These are phyloP conservation scores for Ampelomyces quisqualis DNA, from an alignment of 2,329 filamentous ascomycete genomes.

Conservation along the genomic window DNA sequence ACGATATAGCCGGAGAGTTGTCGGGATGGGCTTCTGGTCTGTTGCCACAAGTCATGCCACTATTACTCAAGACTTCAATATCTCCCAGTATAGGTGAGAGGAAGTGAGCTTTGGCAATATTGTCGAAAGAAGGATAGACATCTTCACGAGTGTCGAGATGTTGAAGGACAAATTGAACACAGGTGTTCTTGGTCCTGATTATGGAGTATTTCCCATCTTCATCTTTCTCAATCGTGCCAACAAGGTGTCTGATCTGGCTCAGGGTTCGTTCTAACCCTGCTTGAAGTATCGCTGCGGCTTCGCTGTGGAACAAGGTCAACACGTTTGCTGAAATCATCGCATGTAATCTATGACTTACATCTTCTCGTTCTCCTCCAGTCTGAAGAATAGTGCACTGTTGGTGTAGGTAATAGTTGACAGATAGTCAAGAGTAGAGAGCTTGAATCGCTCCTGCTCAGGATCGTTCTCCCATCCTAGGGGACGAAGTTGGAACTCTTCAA, in stretches of 20 bases:
- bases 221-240: slow-evolving; percentile 2
- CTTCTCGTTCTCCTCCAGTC: neutral
- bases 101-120: slow-evolving; percentile 1
- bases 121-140: neutral
- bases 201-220: slow-evolving; percentile 4
- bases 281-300: neutral
- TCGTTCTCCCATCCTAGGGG: slow-evolving; percentile 3
- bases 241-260: slow-evolving; percentile 1
- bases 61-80: slow-evolving; percentile 1
- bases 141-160: neutral
- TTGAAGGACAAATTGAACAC: slow-evolving; percentile 2
- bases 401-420: slow-evolving; percentile 1
- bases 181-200: slow-evolving; percentile 1
- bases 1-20: neutral
- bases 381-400: slow-evolving; percentile 3
- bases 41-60: slow-evolving; percentile 2
- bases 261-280: neutral
- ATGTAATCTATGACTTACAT: neutral
- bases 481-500: slow-evolving; percentile 1
- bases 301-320: neutral
- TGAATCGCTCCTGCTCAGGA: slow-evolving; percentile 3
- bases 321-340: neutral
- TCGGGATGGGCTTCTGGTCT: slow-evolving; percentile 5
- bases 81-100: neutral
- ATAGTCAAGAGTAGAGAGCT: slow-evolving; percentile 2